These are phyloP conservation scores for Penicillium sp. DNA, from an alignment of 2,329 filamentous ascomycete genomes.

Conservation along the genomic window DNA sequence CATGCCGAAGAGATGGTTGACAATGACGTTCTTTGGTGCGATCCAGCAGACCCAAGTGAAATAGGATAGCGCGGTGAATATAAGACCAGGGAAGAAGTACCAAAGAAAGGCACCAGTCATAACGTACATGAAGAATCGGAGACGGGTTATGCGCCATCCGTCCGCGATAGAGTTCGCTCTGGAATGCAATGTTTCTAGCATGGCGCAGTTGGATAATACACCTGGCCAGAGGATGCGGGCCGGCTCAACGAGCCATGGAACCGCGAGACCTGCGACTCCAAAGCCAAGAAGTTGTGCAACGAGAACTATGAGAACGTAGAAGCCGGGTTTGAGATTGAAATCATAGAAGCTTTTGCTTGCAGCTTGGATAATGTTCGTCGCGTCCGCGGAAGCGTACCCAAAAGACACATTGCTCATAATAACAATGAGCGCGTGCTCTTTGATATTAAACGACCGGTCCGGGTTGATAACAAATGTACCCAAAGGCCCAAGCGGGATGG, in stretches of 20 bases:
- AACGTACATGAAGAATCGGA: constrained; percentile 40
- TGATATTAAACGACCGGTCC: constrained; percentile 47
- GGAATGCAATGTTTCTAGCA: constrained; percentile 41
- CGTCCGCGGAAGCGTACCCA: constrained; percentile 46
- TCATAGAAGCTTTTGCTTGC: constrained; percentile 40
- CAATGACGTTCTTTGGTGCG: constrained; percentile 46
- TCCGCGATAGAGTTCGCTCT: constrained; percentile 38
- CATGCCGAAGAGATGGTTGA: constrained; percentile 48
- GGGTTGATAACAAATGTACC: constrained; percentile 38
- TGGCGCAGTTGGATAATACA: constrained; percentile 39
- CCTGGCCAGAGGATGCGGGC: constrained; percentile 43
- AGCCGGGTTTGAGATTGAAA: constrained; percentile 40
- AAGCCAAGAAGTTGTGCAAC: constrained; percentile 43
- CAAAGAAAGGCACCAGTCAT: constrained; percentile 34
- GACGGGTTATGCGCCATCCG: constrained; percentile 40
- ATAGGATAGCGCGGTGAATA: constrained; percentile 51
- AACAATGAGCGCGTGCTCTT: constrained; percentile 48
- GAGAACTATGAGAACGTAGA: constrained; percentile 39
- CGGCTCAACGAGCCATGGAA: constrained; percentile 40
- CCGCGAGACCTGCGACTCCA: constrained; percentile 40
- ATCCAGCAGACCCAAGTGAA: constrained; percentile 53
- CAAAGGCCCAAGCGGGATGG: constrained; percentile 20
- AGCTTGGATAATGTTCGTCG: constrained; percentile 49
- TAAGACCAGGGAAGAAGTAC: constrained; percentile 55
- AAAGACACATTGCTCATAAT: constrained; percentile 53